Base-by-base conservation (phyloP, 2,329 filamentous ascomycete species). In the Cladophialophora bantiana region DNA sequence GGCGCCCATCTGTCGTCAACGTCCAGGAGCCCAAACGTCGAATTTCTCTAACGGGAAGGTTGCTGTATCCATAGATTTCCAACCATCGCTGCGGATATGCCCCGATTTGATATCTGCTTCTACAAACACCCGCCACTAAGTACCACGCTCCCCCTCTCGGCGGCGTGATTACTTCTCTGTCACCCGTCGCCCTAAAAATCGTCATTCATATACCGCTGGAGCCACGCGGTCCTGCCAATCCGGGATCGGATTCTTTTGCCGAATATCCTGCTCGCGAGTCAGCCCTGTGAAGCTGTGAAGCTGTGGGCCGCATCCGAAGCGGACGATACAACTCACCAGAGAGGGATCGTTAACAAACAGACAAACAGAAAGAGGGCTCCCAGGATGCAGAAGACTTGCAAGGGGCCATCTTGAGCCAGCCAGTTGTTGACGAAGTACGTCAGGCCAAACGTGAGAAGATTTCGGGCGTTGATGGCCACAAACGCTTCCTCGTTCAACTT, bases 401-500 rank as follows among this genome's bases (percentile, higher is more conserved):
- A 67, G n/a, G 78, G 73, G 2, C 79, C 79, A 60, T 79, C 75
- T 15, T 69, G 71, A 0, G 73, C 77, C 66, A 81, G 77, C 78
- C 79, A 80, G 50, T 77, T 75, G 55, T 79, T 80, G 68, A 75
- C 72, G 60, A 79, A 80, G 61, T 80, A 80, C 1, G 78, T 78
- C 58, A 81, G 64, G 0, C 78, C 75, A 53, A 79, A 80, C 1
- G 77, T 75, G 58, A 80, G 78, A 55, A 79, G 62, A 62, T 79
- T 80, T 60, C 82, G 77, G 4, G 82, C 79, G 65, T 84, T 84
- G 73, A 84, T 83, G 13, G 82, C 82, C 18, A 84, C 83, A 68
- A 85, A 83, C 1, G 82, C 82, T 73, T 83, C 83, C 72, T 83
- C 82, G 35, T 79, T 80, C 62, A 83, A 73, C 26, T 77, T 76